Evolutionary conservation across 108 stramenopile species (phyloP).

Genomic region (Skeletonema grethae): DNA sequence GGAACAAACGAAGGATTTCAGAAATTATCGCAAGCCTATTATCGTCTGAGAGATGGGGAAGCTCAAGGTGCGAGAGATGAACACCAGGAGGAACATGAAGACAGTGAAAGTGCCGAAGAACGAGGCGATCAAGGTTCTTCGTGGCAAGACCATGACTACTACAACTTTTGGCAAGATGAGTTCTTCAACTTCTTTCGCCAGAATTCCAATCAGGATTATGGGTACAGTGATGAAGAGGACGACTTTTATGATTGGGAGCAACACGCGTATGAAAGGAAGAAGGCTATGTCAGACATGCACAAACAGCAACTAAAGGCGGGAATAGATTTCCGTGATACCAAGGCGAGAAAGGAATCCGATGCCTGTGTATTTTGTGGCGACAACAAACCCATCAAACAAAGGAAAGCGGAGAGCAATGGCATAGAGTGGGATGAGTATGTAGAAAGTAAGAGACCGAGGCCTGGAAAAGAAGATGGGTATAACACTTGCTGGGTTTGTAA

Average conservation of each 20-base stretch:
- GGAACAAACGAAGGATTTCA: slow-evolving; percentile 88
- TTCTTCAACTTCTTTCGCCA: slow-evolving; percentile 5
- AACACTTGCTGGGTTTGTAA: slow-evolving; percentile 11
- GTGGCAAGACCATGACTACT: background rate
- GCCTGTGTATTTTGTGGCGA: slow-evolving; percentile 1
- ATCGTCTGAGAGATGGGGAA: slow-evolving; percentile 57
- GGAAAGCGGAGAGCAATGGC: background rate
- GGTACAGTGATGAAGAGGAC: background rate
- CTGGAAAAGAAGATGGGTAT: background rate
- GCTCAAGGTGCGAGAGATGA: background rate
- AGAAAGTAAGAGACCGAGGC: background rate
- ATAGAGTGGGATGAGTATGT: slow-evolving; percentile 3
- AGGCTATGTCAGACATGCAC: background rate
- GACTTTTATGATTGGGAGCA: slow-evolving; percentile 2
- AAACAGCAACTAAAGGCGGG: slow-evolving; percentile 6
- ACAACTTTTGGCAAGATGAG: slow-evolving; percentile 3
- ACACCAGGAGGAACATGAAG: background rate
- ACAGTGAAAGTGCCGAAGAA: background rate
- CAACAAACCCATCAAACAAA: background rate
- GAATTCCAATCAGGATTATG: background rate
- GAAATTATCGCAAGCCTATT: slow-evolving; percentile 82
- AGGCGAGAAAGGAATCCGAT: background rate
- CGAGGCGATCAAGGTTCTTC: background rate
- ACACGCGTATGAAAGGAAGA: background rate
- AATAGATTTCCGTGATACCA: background rate